phyloP scores from a whole-genome alignment of 108 stramenopile species.

The Pseudonitzschia delicatissima region DNA sequence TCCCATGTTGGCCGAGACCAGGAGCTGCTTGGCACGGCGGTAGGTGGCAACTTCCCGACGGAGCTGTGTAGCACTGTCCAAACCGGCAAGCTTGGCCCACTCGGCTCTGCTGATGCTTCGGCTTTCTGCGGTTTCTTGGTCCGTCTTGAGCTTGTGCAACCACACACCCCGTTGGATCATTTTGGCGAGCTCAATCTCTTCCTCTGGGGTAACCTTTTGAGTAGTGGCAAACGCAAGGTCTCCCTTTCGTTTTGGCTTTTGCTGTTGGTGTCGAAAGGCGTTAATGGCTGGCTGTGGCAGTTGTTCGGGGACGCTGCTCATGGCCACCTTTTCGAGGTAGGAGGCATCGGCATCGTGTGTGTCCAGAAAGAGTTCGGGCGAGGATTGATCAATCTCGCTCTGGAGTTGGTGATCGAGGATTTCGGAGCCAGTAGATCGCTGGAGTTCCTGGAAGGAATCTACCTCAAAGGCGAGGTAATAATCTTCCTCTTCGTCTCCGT shows the following conservation, averaged over 20 bases:
- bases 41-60: conserved; percentile 60
- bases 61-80: conserved; percentile 46
- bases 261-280: conserved; percentile 20
- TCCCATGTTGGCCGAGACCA: conserved; percentile 79
- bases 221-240: background rate
- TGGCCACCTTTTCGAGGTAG: conserved; percentile 54
- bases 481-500: background rate
- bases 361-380: conserved; percentile 39
- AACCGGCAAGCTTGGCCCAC: conserved; percentile 63
- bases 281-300: conserved; percentile 41
- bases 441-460: conserved; percentile 30
- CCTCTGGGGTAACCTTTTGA: conserved; percentile 47
- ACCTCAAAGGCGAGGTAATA: conserved; percentile 15
- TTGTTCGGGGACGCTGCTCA: conserved; percentile 48
- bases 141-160: conserved; percentile 56
- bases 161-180: conserved; percentile 70
- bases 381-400: conserved; percentile 30
- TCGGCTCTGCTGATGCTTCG: conserved; percentile 41
- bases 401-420: conserved; percentile 36
- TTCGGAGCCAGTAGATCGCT: conserved; percentile 42
- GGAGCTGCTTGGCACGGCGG: conserved; percentile 63
- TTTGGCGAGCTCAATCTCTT: conserved; percentile 67
- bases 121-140: conserved; percentile 42
- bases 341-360: conserved; percentile 34
- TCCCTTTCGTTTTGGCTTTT: background rate